Evolutionary conservation across 345 rosid genomes (phyloP), one percentile per base, ranked within the genome.

Genomic region (Leavenworthia alabamica): DNA sequence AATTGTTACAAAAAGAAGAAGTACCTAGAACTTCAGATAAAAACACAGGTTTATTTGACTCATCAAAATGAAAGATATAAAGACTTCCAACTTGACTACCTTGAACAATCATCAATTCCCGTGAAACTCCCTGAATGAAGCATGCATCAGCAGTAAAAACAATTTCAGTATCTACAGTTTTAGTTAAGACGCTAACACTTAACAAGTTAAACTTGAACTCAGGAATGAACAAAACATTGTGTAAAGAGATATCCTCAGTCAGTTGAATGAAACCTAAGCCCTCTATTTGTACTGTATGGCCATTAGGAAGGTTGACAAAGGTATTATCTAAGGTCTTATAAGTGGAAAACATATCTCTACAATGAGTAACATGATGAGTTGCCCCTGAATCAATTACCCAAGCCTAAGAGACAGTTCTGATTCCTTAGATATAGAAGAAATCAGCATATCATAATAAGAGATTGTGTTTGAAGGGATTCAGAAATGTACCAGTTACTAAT

Each of bases 271-370:
- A 1, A 2, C 13, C 1, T 36, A 8, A n/a, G 7, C n/a, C 29
- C 7, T 0, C 45, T 55, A 36, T 55, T 0, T 0, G n/a, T 8
- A 55, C 4, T 0, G 45, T 35, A 0, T n/a, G 23, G 2, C 20
- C 45, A 36, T 55, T 55, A 7, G 32, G 32, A 0, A 55, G 7
- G 0, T 12, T 55, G 0, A 55, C 45, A 55, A 12, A 36, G 0
- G 8, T 35, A 0, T 0, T 36, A 0, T 36, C 60, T n/a, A 55
- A 20, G 0, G 8, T 0, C 8, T 1, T 36, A 4, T 0, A 36
- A 0, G 8, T 22, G 23, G 0, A 1, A 13, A 1, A 14, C 0
- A 49, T 1, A 1, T 14, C 3, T 14, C 3, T 49, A 8, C 2
- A 2, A 14, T 49, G 36, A 4, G 56, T 28, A 0, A 49, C 36